Percentiles rank a stretch among this genome's conserved stretches.
phyloP scores from a whole-genome alignment of 2,329 filamentous ascomycete species.

The Salinomyces thailandicus region DNA sequence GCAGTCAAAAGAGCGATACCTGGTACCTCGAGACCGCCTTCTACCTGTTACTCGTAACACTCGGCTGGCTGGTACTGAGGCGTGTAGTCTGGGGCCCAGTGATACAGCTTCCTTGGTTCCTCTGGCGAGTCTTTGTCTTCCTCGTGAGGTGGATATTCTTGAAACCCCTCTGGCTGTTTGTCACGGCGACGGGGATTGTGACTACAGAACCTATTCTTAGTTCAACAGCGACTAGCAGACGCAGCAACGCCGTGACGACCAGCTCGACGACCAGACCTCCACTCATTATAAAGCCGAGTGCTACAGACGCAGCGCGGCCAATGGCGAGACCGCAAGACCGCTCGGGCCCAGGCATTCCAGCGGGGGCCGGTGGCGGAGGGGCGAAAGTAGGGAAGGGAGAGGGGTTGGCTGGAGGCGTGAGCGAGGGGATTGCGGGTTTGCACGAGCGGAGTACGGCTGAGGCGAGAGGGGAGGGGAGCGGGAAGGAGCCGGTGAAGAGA shows the following conservation, averaged over 20 bases:
- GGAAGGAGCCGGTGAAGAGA: constrained; percentile 19
- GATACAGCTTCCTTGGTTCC: constrained; percentile 57
- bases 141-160: constrained; percentile 19
- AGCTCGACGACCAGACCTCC: constrained; percentile 24
- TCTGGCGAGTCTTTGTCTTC: constrained; percentile 15
- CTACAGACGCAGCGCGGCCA: constrained; percentile 21
- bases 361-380: constrained; percentile 43
- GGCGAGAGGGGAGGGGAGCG: constrained; percentile 9
- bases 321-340: constrained; percentile 8
- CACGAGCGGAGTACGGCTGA: constrained; percentile 25
- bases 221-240: neutral
- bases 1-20: constrained; percentile 88
- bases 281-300: constrained; percentile 37
- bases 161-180: constrained; percentile 36
- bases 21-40: constrained; percentile 94
- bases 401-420: constrained; percentile 22
- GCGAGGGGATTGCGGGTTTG: constrained; percentile 35
- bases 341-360: constrained; percentile 25
- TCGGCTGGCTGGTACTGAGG: constrained; percentile 77
- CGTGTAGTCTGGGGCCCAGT: constrained; percentile 80
- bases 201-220: constrained; percentile 11
- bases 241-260: neutral
- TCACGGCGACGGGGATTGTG: constrained; percentile 43
- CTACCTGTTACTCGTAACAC: constrained; percentile 66
- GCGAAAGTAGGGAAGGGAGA: constrained; percentile 24